phyloP scores from a whole-genome alignment of 2,329 filamentous ascomycete species.

The Immersiporthe knoxdaviesiana region DNA sequence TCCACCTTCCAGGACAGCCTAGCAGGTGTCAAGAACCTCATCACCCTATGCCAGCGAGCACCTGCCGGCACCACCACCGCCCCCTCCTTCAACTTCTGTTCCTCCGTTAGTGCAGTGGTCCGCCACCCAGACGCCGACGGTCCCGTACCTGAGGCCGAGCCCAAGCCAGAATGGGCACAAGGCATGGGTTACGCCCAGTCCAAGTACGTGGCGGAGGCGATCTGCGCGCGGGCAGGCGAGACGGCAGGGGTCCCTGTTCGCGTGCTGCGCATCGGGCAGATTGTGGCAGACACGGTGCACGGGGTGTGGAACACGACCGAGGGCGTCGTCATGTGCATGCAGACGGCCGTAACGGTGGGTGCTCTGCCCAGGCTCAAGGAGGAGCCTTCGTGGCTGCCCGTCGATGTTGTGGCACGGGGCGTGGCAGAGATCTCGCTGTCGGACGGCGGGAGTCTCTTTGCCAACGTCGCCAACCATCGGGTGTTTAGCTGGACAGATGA shows the following conservation, averaged over 20 bases:
- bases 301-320: constrained; percentile 57
- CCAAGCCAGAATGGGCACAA: constrained; percentile 44
- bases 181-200: constrained; percentile 49
- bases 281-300: constrained; percentile 50
- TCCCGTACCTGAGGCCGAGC: constrained; percentile 41
- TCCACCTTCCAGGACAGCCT: constrained; percentile 56
- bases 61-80: constrained; percentile 20
- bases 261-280: constrained; percentile 53
- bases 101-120: constrained; percentile 50
- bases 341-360: constrained; percentile 47
- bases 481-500: constrained; percentile 54
- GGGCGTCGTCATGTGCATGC: constrained; percentile 56
- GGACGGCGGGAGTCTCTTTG: constrained; percentile 39
- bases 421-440: constrained; percentile 45
- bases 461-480: constrained; percentile 53
- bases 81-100: constrained; percentile 51
- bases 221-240: constrained; percentile 42
- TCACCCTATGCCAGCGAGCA: constrained; percentile 38
- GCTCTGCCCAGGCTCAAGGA: constrained; percentile 51
- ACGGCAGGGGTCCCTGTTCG: constrained; percentile 38
- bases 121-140: constrained; percentile 35
- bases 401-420: constrained; percentile 47
- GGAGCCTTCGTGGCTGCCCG: constrained; percentile 49
- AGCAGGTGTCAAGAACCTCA: constrained; percentile 47
- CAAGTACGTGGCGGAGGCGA: constrained; percentile 45